Percentiles rank a stretch among this genome's conserved stretches.
phyloP scores from a whole-genome alignment of 2,329 filamentous ascomycete genomes.

The Alternaria ventricosa region DNA sequence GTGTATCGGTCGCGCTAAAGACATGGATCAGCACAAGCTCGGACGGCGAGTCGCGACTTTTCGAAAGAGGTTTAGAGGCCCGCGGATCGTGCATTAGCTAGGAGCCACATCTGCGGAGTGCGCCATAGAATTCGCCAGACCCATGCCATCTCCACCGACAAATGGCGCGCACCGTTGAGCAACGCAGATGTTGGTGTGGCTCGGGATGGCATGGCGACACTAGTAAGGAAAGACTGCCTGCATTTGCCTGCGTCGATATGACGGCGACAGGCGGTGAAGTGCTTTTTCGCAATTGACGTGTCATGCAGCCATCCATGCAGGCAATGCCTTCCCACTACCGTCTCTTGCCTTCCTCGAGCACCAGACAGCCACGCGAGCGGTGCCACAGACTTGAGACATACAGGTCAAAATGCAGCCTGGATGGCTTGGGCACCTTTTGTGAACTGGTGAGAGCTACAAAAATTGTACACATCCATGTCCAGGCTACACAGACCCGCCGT shows the following conservation, averaged over 20 bases:
- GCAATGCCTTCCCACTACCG: constrained; percentile 9
- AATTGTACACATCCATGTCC: background rate
- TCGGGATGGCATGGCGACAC: constrained; percentile 1
- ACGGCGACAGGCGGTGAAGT: constrained; percentile 8
- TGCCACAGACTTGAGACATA: constrained; percentile 23
- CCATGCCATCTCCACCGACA: constrained; percentile 14
- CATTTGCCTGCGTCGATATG: constrained; percentile 3
- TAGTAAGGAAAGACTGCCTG: constrained; percentile 7
- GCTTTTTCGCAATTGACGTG: constrained; percentile 23
- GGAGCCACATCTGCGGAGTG: constrained; percentile 37
- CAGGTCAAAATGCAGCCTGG: constrained; percentile 1
- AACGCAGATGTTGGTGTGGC: constrained; percentile 5
- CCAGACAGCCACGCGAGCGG: constrained; percentile 23
- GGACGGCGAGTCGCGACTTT: constrained; percentile 18
- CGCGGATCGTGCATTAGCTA: constrained; percentile 32
- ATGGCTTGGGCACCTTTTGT: background rate
- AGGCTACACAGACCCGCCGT: background rate
- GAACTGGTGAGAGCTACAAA: background rate
- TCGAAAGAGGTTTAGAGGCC: constrained; percentile 18
- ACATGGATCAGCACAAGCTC: constrained; percentile 23
- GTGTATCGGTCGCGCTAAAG: constrained; percentile 37
- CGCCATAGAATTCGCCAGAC: constrained; percentile 26
- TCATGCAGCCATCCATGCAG: constrained; percentile 16
- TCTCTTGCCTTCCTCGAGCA: constrained; percentile 11
- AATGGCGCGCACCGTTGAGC: constrained; percentile 13